Conservation (phyloP, 345 rosid species). For the Gossypium rotundifolium region DNA sequence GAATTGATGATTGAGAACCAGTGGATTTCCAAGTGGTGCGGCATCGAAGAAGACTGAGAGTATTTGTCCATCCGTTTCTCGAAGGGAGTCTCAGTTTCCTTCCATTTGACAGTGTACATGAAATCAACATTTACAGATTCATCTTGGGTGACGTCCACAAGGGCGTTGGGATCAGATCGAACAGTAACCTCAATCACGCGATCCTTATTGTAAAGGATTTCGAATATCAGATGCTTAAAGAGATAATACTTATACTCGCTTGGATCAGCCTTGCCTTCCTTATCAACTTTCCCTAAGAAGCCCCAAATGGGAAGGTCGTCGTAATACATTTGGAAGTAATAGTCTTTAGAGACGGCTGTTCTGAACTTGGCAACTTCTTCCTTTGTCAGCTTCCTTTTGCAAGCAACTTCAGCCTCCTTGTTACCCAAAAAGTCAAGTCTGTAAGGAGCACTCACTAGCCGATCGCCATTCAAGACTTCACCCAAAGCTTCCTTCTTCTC, state of each 20-base stretch:
- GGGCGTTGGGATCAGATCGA: constrained; percentile 29
- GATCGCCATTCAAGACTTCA: constrained; percentile 64
- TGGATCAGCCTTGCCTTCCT: constrained; percentile 36
- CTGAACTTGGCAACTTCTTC: constrained; percentile 41
- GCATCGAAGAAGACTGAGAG: constrained; percentile 37
- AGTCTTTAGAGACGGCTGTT: constrained; percentile 35
- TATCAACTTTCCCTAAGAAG: constrained; percentile 43
- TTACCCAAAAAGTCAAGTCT: constrained; percentile 35
- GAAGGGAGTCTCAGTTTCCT: constrained; percentile 37
- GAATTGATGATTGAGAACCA: constrained; percentile 57
- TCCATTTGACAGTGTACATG: constrained; percentile 43
- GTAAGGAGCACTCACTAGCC: constrained; percentile 62
- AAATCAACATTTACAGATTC: constrained; percentile 42
- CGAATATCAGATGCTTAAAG: constrained; percentile 40
- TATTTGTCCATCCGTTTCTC: constrained; percentile 55
- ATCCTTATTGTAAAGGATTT: constrained; percentile 44
- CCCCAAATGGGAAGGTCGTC: constrained; percentile 56
- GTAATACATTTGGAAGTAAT: constrained; percentile 50
- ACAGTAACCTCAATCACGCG: constrained; percentile 45
- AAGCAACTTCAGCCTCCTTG: constrained; percentile 35
- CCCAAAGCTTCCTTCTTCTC: constrained; percentile 62
- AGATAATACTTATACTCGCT: constrained; percentile 40
- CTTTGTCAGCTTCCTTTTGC: constrained; percentile 29
- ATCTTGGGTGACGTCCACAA: constrained; percentile 39
- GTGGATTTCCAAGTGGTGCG: constrained; percentile 50